Evolutionary conservation across 1,284 basidiomycete species (phyloP), one percentile per base, ranked within the genome.

Genomic region (Ceratobasidium sp.): DNA sequence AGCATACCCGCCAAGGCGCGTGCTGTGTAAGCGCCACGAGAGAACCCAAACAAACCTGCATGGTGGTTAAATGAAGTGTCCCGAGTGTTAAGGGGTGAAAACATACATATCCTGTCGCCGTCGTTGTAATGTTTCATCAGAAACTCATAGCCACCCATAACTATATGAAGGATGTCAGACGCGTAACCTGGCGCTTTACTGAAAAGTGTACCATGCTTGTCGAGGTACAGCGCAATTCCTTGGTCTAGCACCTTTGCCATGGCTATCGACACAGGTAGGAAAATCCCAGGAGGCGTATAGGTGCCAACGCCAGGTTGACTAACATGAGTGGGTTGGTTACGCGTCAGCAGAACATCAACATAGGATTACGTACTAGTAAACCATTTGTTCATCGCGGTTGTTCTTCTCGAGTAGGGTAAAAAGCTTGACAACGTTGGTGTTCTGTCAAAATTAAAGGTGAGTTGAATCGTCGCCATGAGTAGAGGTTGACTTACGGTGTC

Each of bases 1-100:
- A 81, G 74, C 75, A 81, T 78, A 9, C 80, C 80, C 25, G 79
- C 78, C 25, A 81, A 75, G 21, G 79, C 79, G 3, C 80, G 74
- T 4, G 80, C 80, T 0, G 80, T 81, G 61, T 67, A 76, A 4
- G 80, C 80, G 1, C 80, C 80, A 9, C 80, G 75, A 6, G 76
- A 77, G 62, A 81, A 81, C 23, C 80, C 80, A 58, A 81, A 77
- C 6, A 77, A 51, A 36, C 73, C 72, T 69, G n/a, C 14, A 58
- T 36, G 12, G 56, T 23, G 14, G 9, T n/a, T 40, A 16, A 18
- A 28, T 48, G 8, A 23, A 38, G 2, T n/a, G 18, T 30, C 8
- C 54, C 23, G 30, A 42, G 40, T 21, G 7, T 8, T 40, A 21
- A 54, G 23, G 33, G 40, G 2, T 33, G 16, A 21, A 30, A 16